A percentile compares a stretch with the other conserved stretches of the same genome.
Evolutionary conservation across 2,329 filamentous ascomycete species (phyloP).

Genomic region (Trichothecium roseum): DNA sequence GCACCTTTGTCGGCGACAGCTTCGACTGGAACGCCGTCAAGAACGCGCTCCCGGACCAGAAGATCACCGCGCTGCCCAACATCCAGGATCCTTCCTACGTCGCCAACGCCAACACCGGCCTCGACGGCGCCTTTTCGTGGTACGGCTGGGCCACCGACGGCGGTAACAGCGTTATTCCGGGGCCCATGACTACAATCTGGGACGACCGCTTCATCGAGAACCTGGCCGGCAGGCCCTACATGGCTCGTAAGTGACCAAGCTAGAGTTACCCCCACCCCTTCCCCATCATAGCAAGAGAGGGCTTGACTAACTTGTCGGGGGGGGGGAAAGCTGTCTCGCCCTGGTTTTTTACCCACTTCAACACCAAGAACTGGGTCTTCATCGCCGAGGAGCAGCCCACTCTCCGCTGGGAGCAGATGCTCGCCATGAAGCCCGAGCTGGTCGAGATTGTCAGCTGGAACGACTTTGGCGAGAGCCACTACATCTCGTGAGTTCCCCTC

Average conservation of each 20-base stretch:
- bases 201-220: conserved; percentile 9
- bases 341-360: conserved; percentile 14
- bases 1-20: conserved; percentile 12
- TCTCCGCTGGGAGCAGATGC: conserved; percentile 12
- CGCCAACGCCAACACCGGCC: conserved; percentile 6
- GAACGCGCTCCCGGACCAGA: conserved; percentile 7
- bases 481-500: conserved; percentile 9
- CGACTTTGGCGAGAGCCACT: conserved; percentile 13
- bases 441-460: conserved; percentile 12
- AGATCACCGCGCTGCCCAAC: conserved; percentile 11
- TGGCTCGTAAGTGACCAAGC: conserved; percentile 13
- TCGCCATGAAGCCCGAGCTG: conserved; percentile 11
- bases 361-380: conserved; percentile 13
- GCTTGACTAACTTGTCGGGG: neutral
- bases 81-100: conserved; percentile 10
- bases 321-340: conserved; percentile 9
- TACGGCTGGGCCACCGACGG: conserved; percentile 13
- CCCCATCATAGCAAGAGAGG: too few species aligned
- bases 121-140: conserved; percentile 12
- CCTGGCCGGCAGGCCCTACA: conserved; percentile 8
- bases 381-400: conserved; percentile 12
- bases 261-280: neutral
- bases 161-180: conserved; percentile 10
- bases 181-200: conserved; percentile 12
- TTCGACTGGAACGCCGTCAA: conserved; percentile 13